These are phyloP conservation scores for Saksenaea oblongispora DNA, from an alignment of 371 early-diverging fungal genomes.

Conservation along the genomic window DNA sequence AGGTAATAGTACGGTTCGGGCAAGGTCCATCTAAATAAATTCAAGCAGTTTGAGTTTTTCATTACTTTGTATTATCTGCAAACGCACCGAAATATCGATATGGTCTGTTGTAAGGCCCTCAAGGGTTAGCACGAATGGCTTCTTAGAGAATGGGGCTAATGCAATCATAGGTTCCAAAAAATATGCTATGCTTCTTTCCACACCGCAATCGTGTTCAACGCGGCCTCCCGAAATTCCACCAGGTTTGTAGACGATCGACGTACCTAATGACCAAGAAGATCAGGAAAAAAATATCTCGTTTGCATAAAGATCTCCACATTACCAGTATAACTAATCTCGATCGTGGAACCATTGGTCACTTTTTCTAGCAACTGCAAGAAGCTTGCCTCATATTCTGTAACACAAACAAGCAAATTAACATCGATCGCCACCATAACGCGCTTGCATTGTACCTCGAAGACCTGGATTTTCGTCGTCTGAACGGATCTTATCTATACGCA, in stretches of 20 bases:
- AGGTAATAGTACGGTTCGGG: conserved; percentile 90
- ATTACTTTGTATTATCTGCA: conserved; percentile 1
- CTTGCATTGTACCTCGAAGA: conserved; percentile 60
- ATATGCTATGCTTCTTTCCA: conserved; percentile 84
- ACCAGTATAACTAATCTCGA: conserved; percentile 94
- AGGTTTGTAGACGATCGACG: conserved; percentile 83
- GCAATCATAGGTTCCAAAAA: conserved; percentile 90
- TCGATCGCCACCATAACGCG: not conserved
- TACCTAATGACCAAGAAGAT: conserved; percentile 49
- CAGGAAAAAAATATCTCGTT: not conserved
- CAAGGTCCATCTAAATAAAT: conserved; percentile 70
- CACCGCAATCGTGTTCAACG: conserved; percentile 82
- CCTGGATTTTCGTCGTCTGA: conserved; percentile 88
- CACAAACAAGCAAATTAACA: not conserved
- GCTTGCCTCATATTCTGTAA: conserved; percentile 82
- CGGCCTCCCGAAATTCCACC: conserved; percentile 91
- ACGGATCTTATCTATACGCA: conserved; percentile 91
- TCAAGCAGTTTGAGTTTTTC: not conserved
- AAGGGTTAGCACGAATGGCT: conserved; percentile 76
- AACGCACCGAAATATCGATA: conserved; percentile 71
- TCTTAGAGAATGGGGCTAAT: conserved; percentile 92
- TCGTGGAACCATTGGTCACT: conserved; percentile 88
- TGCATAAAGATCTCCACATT: conserved; percentile 1
- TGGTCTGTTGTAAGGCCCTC: conserved; percentile 94
- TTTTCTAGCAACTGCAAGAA: conserved; percentile 90